These are phyloP conservation scores for Takakia lepidozioides DNA, from an alignment of 225 moss, liverwort and hornwort genomes.

Conservation along the genomic window DNA sequence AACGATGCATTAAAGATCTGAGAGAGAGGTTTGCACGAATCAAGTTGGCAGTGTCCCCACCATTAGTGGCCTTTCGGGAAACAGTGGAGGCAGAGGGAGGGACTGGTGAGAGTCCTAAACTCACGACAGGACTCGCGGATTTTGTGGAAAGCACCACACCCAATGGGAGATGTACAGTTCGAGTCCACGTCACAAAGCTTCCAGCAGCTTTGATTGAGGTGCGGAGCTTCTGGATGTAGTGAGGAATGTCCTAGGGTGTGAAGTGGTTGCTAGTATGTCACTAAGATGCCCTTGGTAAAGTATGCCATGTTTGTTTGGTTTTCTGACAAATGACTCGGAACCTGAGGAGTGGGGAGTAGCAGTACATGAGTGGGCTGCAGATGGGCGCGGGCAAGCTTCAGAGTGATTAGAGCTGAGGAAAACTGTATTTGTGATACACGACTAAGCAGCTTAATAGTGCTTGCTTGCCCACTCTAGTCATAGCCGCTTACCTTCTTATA, in stretches of 20 bases:
- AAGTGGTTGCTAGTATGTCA: too few species aligned
- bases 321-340: too few species aligned
- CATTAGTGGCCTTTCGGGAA: slow-evolving; percentile 92
- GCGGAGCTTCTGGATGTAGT: slow-evolving; percentile 5
- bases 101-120: slow-evolving; percentile 20
- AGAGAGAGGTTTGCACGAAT: slow-evolving; percentile 87
- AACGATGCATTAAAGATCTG: slow-evolving; percentile 95
- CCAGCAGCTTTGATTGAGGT: slow-evolving; percentile 53
- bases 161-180: slow-evolving; percentile 73
- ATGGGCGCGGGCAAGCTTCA: too few species aligned
- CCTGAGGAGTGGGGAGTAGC: too few species aligned
- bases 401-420: too few species aligned
- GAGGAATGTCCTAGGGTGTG: background rate
- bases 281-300: too few species aligned
- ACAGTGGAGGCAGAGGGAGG: slow-evolving; percentile 69
- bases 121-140: slow-evolving; percentile 19
- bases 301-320: background rate
- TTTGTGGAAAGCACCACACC: slow-evolving; percentile 57
- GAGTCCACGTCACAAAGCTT: slow-evolving; percentile 64
- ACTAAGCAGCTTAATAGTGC: too few species aligned
- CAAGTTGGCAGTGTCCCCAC: slow-evolving; percentile 77
- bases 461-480: too few species aligned
- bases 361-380: too few species aligned
- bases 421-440: too few species aligned
- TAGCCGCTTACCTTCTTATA: too few species aligned